Evolutionary conservation across 306 rosid genomes (phyloP), one percentile per base, ranked within the genome.

Genomic region (Luffa acutangula): DNA sequence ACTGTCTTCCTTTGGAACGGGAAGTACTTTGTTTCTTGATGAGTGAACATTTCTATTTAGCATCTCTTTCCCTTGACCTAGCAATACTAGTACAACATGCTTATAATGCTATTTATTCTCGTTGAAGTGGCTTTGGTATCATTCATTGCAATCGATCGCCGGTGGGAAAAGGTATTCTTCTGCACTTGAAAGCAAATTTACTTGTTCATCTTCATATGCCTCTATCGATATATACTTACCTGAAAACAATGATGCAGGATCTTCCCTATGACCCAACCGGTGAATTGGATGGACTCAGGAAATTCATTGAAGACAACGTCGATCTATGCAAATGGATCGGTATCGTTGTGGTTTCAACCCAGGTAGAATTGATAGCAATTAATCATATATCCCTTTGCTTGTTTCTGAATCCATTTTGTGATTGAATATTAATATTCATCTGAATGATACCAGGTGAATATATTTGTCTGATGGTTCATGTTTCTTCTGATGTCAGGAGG

Each of bases 211-310:
- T 62, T 48, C 9, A 64, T 6, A 73, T 49, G 43, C 57, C 25
- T 73, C 60, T 75, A 10, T 75, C 34, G 8, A 48, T 33, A 33
- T 75, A 18, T 52, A 34, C 36, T 51, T 37, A 75, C 63, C 58
- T 6, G 48, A 31, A 78, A 78, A 62, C 85, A n/a, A 52, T 77
- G 84, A 60, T 77, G 80, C 84, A 96, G 99, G 97, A 93, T 87
- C 73, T 96, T 84, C 99, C 99, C 37, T 34, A 82, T 18, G 97
- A 96, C 85, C 92, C 98, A 9, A 96, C 98, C 5, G 98, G 98
- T 51, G 87, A 90, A 82, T 88, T 95, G 70, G 88, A 89, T 4
- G 83, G 81, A 84, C 87, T 96, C 78, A 85, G 82, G 76, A 73
- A 87, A 51, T 96, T 91, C 87, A 83, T 96, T 79, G 85, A 87